phyloP scores from a whole-genome alignment of 2,329 filamentous ascomycete species.

The Phaeophleospora eucalypticola region DNA sequence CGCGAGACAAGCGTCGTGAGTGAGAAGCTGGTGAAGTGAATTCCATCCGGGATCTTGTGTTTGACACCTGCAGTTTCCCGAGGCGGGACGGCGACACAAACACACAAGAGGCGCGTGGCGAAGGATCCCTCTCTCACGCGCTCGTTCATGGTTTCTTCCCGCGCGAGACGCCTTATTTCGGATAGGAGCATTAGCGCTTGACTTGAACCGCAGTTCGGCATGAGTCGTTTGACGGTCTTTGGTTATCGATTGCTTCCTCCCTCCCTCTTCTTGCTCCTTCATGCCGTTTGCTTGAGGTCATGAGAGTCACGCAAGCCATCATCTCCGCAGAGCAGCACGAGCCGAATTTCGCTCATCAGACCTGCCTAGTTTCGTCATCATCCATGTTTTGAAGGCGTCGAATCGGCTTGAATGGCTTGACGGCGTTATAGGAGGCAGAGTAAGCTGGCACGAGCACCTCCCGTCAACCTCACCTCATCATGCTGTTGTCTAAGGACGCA shows the following conservation, averaged over 20 bases:
- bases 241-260: neutral
- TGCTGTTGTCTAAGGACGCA: neutral
- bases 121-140: slow-evolving; percentile 5
- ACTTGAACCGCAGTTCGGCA: slow-evolving; percentile 4
- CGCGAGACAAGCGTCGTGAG: neutral
- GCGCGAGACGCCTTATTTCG: slow-evolving; percentile 4
- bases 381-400: no score
- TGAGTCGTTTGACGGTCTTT: slow-evolving; percentile 1
- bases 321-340: neutral
- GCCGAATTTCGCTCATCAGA: no score
- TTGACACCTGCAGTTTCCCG: slow-evolving; percentile 19
- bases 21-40: neutral
- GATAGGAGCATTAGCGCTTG: slow-evolving; percentile 12
- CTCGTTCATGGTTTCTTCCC: slow-evolving; percentile 17
- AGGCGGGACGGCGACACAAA: slow-evolving; percentile 15
- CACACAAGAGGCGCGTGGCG: slow-evolving; percentile 16
- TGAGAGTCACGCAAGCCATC: neutral
- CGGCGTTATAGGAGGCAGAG: no score
- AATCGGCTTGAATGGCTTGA: neutral
- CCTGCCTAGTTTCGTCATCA: neutral
- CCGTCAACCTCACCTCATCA: neutral
- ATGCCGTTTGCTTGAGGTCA: slow-evolving; percentile 6
- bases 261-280: slow-evolving; percentile 1
- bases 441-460: neutral
- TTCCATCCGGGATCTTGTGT: slow-evolving; percentile 1